Evolutionary conservation across 805 yeast genomes (phyloP).

Genomic region (Hanseniaspora vineae): DNA sequence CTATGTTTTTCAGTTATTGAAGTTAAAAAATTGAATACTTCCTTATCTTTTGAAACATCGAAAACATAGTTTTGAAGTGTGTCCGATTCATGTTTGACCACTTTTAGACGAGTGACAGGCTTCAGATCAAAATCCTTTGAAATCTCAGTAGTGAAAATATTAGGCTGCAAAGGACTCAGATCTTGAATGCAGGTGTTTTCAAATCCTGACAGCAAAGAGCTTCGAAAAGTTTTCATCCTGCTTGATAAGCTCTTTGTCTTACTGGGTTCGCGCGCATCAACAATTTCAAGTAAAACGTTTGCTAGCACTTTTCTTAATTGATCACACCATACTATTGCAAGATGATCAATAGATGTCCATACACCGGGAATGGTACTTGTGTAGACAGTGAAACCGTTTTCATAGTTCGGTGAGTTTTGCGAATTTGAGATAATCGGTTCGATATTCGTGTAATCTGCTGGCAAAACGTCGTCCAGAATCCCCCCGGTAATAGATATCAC

Average conservation of each 20-base stretch:
- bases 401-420: conserved; percentile 11
- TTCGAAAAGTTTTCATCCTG: conserved; percentile 47
- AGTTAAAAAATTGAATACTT: background rate
- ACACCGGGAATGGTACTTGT: conserved; percentile 81
- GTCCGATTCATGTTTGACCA: too few relatives aligned
- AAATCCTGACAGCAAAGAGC: conserved; percentile 39
- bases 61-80: too few relatives aligned
- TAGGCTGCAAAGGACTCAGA: conserved; percentile 5
- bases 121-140: too few relatives aligned
- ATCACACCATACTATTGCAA: conserved; percentile 94
- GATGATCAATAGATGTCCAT: conserved; percentile 90
- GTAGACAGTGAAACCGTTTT: conserved; percentile 71
- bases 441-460: conserved; percentile 79
- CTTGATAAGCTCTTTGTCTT: conserved; percentile 40
- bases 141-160: background rate
- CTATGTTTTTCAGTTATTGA: background rate
- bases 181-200: conserved; percentile 29
- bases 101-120: too few relatives aligned
- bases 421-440: conserved; percentile 46
- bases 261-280: conserved; percentile 32
- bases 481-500: conserved; percentile 89
- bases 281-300: conserved; percentile 42
- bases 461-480: conserved; percentile 57
- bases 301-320: conserved; percentile 62
- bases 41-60: background rate